Evolutionary conservation across 1,284 basidiomycete genomes (phyloP).

Genomic region (Ceratobasidium sp.): DNA sequence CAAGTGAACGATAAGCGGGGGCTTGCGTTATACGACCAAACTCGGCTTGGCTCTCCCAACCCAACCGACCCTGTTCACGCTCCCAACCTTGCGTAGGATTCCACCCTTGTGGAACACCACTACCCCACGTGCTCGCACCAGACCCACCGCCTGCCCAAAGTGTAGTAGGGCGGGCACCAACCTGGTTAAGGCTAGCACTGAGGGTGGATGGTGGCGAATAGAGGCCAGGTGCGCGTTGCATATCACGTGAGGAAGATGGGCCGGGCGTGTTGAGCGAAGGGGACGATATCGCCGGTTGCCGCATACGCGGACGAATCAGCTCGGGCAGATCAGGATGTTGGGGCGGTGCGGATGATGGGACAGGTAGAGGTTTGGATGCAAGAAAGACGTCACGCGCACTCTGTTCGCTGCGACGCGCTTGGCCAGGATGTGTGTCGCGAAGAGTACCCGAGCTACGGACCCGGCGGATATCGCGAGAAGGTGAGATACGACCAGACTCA

Average conservation of each 20-base stretch:
- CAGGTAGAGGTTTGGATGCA: conserved; percentile 22
- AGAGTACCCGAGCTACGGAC: conserved; percentile 28
- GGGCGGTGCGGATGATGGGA: conserved; percentile 36
- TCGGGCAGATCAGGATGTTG: conserved; percentile 6
- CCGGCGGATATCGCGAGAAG: conserved; percentile 26
- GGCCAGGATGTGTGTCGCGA: conserved; percentile 5
- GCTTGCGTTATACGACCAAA: conserved; percentile 12
- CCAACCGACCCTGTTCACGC: conserved; percentile 30
- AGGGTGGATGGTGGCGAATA: conserved; percentile 7
- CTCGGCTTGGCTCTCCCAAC: conserved; percentile 35
- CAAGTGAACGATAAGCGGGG: conserved; percentile 25
- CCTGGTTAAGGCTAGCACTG: neutral
- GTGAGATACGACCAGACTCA: neutral
- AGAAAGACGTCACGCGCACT: conserved; percentile 10
- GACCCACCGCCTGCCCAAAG: conserved; percentile 3
- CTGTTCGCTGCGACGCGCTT: conserved; percentile 31
- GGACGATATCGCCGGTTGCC: conserved; percentile 35
- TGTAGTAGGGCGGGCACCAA: conserved; percentile 12
- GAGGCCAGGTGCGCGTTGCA: neutral
- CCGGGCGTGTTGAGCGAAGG: conserved; percentile 26
- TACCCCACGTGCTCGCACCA: neutral
- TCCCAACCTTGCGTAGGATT: conserved; percentile 15
- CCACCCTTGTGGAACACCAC: conserved; percentile 25
- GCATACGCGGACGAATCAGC: neutral
- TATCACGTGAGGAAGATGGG: neutral